Evolutionary conservation across 106 monocot genomes (phyloP), one percentile per base, ranked within the genome.

Genomic region (Dendrobium officinale): DNA sequence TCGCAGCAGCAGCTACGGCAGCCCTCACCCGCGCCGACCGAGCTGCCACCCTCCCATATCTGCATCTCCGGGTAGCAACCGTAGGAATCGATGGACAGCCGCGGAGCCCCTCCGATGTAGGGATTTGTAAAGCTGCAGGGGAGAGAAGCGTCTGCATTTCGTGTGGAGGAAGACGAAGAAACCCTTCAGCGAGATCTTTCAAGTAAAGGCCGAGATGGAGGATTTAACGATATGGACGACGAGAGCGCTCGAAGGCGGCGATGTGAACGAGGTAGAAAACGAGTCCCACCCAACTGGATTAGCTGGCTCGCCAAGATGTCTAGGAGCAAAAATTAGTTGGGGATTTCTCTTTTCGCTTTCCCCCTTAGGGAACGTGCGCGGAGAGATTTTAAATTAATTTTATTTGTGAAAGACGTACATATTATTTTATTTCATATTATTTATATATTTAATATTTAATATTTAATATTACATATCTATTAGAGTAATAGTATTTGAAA

Each of bases 1-100:
- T 37, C 44, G 73, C 70, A 18, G 85, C 82, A 18, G 84, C 81
- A 42, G 78, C 33, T 42, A 76, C 44, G 54, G 83, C 70, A n/a
- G 83, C 48, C 76, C 76, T 76, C 76, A 76, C 76, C 48, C 76
- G 2, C 19, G 49, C 15, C 48, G 49, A 44, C 49, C 26, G 20
- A 43, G 19, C 74, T 4, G 4, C 43, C 13, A 5, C 15, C 15
- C 74, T 19, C 24, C 45, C 76, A 24, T 37, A 47, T 49, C 48
- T 76, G 26, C 76, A 15, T 26, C 76, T 8, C 48, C 49, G 76
- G 13, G 5, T 49, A 26, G 49, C 22, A 26, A 26, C 26, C 26
- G 26, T 26, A 26, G 26, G 26, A 37, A 41, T 37, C 26, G 76
- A 76, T 6, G 45, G 45, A 7, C 76, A 44, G 49, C 45, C 9